Conservation (phyloP, 1,284 basidiomycete species). For the Vanrija humicola region DNA sequence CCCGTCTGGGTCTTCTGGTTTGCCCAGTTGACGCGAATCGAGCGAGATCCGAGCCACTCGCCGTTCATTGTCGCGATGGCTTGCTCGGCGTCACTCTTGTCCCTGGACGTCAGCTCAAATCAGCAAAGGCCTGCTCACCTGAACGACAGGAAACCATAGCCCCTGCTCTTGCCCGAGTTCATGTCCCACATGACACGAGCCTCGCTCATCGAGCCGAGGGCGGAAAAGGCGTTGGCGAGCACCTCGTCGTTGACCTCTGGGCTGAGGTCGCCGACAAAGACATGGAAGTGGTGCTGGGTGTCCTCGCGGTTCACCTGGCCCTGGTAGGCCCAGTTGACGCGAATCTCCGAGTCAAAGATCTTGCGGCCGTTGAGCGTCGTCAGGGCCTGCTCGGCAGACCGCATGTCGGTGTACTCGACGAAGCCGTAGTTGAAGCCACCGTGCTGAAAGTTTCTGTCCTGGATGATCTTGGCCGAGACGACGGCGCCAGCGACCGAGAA, state of each 20-base stretch:
- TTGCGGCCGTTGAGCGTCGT: conserved; percentile 95
- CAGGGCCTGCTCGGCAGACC: conserved; percentile 91
- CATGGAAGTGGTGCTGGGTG: conserved; percentile 90
- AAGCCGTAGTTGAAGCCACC: conserved; percentile 98
- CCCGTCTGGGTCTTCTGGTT: conserved; percentile 85
- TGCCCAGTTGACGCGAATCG: conserved; percentile 99
- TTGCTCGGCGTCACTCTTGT: conserved; percentile 95
- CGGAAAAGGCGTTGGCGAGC: conserved; percentile 88
- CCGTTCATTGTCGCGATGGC: conserved; percentile 99
- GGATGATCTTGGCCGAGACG: conserved; percentile 97
- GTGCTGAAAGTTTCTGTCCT: conserved; percentile 95
- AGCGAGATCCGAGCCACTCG: conserved; percentile 95
- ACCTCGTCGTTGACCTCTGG: conserved; percentile 99
- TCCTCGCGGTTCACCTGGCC: conserved; percentile 80
- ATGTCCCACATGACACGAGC: conserved; percentile 99
- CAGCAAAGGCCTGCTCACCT: conserved; percentile 23
- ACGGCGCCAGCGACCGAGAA: conserved; percentile 93
- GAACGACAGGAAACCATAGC: conserved; percentile 58
- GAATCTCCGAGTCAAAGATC: conserved; percentile 95
- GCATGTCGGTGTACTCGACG: conserved; percentile 96
- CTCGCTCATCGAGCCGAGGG: conserved; percentile 91
- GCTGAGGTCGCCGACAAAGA: conserved; percentile 96
- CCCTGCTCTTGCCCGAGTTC: conserved; percentile 90
- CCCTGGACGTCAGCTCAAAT: conserved; percentile 64
- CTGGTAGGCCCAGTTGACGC: conserved; percentile 98